These are phyloP conservation scores for Amphibolis antarctica DNA, from an alignment of 106 monocot species.

Conservation along the genomic window DNA sequence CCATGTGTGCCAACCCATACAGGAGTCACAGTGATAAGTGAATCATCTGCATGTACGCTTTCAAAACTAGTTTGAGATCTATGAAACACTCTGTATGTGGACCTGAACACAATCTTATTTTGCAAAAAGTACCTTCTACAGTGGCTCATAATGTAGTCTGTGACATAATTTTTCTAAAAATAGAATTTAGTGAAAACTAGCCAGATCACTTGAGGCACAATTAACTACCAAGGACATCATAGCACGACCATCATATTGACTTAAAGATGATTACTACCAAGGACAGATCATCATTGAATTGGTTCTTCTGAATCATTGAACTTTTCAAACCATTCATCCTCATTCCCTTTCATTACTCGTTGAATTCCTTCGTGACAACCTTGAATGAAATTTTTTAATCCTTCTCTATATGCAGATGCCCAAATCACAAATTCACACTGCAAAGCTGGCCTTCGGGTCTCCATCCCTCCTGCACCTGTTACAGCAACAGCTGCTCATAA, in stretches of 20 bases:
- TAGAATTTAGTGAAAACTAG: too few relatives aligned
- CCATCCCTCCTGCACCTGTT: constrained; percentile 20
- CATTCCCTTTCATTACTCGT: constrained; percentile 16
- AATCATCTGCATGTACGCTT: not conserved
- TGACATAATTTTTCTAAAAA: not conserved
- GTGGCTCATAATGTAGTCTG: not conserved
- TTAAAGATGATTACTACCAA: too few relatives aligned
- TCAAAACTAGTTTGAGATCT: not conserved
- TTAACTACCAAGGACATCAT: too few relatives aligned
- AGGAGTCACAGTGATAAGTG: too few relatives aligned
- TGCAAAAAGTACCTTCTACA: not conserved
- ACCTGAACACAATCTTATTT: not conserved
- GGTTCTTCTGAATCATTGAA: constrained; percentile 6
- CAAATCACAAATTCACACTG: constrained; percentile 18
- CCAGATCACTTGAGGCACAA: too few relatives aligned
- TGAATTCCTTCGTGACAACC: constrained; percentile 29
- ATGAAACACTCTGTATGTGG: not conserved
- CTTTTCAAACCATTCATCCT: not conserved
- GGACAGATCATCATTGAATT: not conserved
- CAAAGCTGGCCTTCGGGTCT: constrained; percentile 18
- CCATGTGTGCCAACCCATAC: not conserved
- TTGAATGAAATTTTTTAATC: constrained; percentile 25
- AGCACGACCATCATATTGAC: too few relatives aligned
- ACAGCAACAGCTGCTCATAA: constrained; percentile 9
- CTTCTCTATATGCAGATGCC: constrained; percentile 26